Evolutionary conservation across 805 yeast genomes (phyloP), one percentile per base, ranked within the genome.

Genomic region (Ogataea angusta): DNA sequence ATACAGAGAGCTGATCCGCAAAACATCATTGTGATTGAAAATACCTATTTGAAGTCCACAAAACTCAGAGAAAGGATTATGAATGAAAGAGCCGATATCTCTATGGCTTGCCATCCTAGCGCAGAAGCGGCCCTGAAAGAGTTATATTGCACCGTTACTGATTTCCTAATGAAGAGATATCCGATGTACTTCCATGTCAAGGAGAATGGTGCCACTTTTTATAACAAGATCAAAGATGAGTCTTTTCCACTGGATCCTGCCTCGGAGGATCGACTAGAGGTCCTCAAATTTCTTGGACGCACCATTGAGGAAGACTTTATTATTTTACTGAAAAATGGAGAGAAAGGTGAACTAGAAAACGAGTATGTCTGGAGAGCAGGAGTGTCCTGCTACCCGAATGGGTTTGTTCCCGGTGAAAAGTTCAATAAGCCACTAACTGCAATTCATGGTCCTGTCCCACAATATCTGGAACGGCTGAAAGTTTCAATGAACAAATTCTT

Each of bases 381-480:
- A 6, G 63, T 73, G 3, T 72, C 80, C 17, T 78, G 80, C 6
- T 82, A 81, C 50, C 87, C 91, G 1, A 77, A 82, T 1, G 91
- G 91, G 2, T 85, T 85, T 59, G 78, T 78, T 53, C 90, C 91
- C 4, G 60, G 69, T 4, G 62, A 56, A 8, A 72, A 75, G 47
- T 68, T 75, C 46, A 66, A 78, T 52, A 60, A 68, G 49, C 78
- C 82, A 2, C 60, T 85, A 28, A 74, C 85, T 0, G 64, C 57
- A 34, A 74, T 85, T 44, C 95, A 85, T 54, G 72, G 63, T 2
- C 90, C 90, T 0, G 90, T 85, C 2, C 95, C 93, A 0, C 75
- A 74, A 44, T 85, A 85, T 52, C 59, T 66, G 38, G 62, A 72
- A 15, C 72, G 77, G 47, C 64, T 85, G 30, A 72, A 75, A 56